Evolutionary conservation across 345 rosid genomes (phyloP).

Genomic region (Populus nigra): DNA sequence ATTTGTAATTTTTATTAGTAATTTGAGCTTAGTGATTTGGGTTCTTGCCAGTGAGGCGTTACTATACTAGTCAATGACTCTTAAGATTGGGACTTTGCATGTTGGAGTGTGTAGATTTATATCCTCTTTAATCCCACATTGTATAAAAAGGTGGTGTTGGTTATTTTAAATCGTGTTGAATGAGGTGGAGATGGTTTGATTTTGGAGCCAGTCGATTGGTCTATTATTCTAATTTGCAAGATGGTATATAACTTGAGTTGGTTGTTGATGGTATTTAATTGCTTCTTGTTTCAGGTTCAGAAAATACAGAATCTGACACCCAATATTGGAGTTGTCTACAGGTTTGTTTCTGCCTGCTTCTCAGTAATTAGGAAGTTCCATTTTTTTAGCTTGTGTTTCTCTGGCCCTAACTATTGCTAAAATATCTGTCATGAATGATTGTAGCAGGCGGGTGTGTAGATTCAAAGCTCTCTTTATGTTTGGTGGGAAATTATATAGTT

Average conservation of each 20-base stretch:
- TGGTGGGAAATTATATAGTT: neutral
- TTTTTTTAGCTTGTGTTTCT: neutral
- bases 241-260: neutral
- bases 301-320: slow-evolving; percentile 85
- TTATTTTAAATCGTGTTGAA: neutral
- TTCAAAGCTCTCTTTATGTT: no score
- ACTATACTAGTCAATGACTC: neutral
- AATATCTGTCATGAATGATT: no score
- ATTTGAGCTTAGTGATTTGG: no score
- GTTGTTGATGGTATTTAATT: neutral
- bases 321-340: slow-evolving; percentile 94
- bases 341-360: slow-evolving; percentile 39
- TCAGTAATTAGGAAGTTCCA: neutral
- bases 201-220: neutral
- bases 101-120: neutral
- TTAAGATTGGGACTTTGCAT: neutral
- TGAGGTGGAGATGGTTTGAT: neutral
- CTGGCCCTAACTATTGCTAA: neutral
- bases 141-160: neutral
- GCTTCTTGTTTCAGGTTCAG: slow-evolving; percentile 57
- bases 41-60: neutral
- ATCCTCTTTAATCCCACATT: neutral
- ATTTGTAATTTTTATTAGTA: neutral
- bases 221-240: neutral
- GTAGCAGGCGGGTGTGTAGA: no score